Evolutionary conservation across 352 stramenopile genomes (phyloP), one percentile per base, ranked within the genome.

Genomic region (Pythium coloratum): DNA sequence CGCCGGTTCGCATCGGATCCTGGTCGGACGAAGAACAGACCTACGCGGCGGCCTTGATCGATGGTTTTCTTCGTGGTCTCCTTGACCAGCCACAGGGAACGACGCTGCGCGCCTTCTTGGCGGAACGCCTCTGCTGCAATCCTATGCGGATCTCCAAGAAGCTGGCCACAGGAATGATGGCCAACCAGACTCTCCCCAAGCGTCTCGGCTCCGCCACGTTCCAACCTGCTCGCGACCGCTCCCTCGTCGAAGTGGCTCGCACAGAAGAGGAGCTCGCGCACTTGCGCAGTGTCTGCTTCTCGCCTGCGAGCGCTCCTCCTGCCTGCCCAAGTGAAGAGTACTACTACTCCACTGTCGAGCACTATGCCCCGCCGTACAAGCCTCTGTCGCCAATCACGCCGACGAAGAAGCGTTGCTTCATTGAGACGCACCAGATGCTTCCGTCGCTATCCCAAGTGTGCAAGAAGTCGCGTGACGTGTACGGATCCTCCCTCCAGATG

Each of bases 121-220:
- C 94, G 6, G 75, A 97, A 49, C 94, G 91, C 59, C 66, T 98
- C 3, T 84, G 90, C 56, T 98, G 94, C 70, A 91, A 98, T 77
- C 91, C 92, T 4, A 98, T 98, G 92, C 72, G 94, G 6, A 98
- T 98, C 56, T 97, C 92, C 6, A 98, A 98, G 76, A 98, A 98
- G 71, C 97, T 95, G 62, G 86, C 88, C 10, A 76, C 57, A 2
- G 59, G 64, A 5, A 62, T 58, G 33, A 75, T 78, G 49, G 68
- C 55, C 1, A 66, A 62, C 55, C 62, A 65, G 10, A 44, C 40
- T 12, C 26, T 78, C 0, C 71, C 71, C 4, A 73, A 72, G 64
- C 61, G 58, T 13, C 70, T 77, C 14, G 70, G 70, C 24, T 74
- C 51, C 13, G 67, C 67, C 16, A 67, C 60, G 3, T 75, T 73